These are phyloP conservation scores for Ustilago loliicola DNA, from an alignment of 1,284 basidiomycete genomes.

Conservation along the genomic window DNA sequence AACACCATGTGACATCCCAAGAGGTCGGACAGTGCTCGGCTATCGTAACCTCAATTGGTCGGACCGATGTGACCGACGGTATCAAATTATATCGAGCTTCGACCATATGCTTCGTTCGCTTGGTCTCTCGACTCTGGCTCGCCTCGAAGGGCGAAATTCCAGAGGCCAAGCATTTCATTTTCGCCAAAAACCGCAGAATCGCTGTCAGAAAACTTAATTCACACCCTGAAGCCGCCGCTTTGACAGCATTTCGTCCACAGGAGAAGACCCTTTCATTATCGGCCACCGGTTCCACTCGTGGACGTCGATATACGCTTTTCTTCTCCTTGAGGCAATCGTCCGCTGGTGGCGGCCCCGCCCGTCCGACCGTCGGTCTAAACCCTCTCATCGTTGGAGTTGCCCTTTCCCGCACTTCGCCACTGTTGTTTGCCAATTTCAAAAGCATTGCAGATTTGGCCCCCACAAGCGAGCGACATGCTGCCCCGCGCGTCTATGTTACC, in stretches of 20 bases:
- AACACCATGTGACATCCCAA: neutral
- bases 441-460: too few species aligned
- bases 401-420: neutral
- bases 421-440: too few species aligned
- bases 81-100: neutral
- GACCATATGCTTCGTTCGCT: neutral
- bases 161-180: neutral
- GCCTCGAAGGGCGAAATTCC: neutral
- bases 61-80: constrained; percentile 28
- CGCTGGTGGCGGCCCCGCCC: neutral
- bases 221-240: too few species aligned
- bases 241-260: neutral
- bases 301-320: too few species aligned
- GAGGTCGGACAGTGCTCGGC: constrained; percentile 32
- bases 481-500: neutral
- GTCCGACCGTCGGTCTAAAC: constrained; percentile 19
- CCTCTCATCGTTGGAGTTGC: neutral
- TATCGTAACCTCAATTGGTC: constrained; percentile 6
- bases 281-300: neutral
- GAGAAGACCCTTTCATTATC: neutral
- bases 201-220: too few species aligned
- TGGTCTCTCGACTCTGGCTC: neutral
- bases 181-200: too few species aligned
- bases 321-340: too few species aligned
- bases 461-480: neutral